These are phyloP conservation scores for Agroathelia rolfsii DNA, from an alignment of 1,284 basidiomycete genomes.

Conservation along the genomic window DNA sequence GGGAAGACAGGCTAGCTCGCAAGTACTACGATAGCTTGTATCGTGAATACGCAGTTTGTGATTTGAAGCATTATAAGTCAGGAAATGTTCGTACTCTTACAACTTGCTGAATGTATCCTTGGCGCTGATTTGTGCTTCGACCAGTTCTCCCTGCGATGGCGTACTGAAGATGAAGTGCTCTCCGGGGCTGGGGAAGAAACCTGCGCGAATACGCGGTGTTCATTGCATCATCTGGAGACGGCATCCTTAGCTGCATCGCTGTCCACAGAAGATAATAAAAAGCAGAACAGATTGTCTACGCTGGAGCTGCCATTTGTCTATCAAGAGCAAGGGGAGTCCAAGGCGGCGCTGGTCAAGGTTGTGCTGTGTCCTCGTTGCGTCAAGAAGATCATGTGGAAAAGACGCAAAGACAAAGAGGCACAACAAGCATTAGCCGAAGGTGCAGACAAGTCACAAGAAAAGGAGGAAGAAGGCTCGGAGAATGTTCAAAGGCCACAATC, in stretches of 20 bases:
- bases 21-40: conserved; percentile 85
- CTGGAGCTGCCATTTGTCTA: conserved; percentile 87
- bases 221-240: conserved; percentile 50
- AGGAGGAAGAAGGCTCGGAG: conserved; percentile 3
- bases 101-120: conserved; percentile 1
- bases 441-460: not conserved
- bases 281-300: conserved; percentile 39
- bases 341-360: conserved; percentile 81
- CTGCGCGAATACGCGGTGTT: conserved; percentile 81
- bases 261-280: conserved; percentile 17
- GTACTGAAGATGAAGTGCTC: conserved; percentile 83
- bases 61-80: conserved; percentile 90
- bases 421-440: conserved; percentile 6
- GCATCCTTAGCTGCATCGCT: conserved; percentile 14
- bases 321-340: conserved; percentile 63
- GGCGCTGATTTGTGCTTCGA: conserved; percentile 1
- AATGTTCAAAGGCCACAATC: no score
- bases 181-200: conserved; percentile 75
- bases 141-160: conserved; percentile 83
- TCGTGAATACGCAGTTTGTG: conserved; percentile 85
- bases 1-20: conserved; percentile 75
- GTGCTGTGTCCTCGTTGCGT: conserved; percentile 72
- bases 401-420: conserved; percentile 51
- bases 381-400: conserved; percentile 81
- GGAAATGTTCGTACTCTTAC: conserved; percentile 50